These are phyloP conservation scores for Russula foetens DNA, from an alignment of 768 basidiomycete genomes.

Conservation along the genomic window DNA sequence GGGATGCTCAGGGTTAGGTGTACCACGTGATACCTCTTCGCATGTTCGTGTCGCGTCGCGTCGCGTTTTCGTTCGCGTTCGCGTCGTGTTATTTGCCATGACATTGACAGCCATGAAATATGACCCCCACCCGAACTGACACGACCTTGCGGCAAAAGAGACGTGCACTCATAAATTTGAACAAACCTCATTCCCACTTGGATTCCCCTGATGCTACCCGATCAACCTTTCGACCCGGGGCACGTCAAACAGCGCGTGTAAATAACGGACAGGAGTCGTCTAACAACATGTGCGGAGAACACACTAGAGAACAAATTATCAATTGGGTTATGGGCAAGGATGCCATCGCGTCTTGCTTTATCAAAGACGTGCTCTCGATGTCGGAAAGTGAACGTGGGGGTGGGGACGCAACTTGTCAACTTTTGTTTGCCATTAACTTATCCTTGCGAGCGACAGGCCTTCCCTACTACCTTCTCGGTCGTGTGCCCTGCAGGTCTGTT, in stretches of 20 bases:
- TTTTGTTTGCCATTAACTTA: neutral
- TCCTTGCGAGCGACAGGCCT: slow-evolving; percentile 28
- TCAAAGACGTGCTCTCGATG: slow-evolving; percentile 13
- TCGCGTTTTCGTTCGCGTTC: no score
- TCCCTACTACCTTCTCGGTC: slow-evolving; percentile 66
- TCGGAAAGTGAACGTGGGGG: slow-evolving; percentile 10
- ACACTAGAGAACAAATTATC: slow-evolving; percentile 6
- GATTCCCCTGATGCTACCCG: neutral
- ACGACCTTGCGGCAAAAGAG: neutral
- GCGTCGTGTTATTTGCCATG: no score
- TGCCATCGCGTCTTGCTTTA: slow-evolving; percentile 9
- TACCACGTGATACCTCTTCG: no score
- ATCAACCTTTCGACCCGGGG: neutral
- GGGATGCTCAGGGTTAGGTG: no score
- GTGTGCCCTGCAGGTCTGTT: slow-evolving; percentile 61
- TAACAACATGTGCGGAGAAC: neutral
- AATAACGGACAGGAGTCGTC: neutral
- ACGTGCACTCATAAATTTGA: neutral
- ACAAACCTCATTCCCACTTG: neutral
- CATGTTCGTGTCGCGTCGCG: no score
- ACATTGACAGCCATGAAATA: neutral
- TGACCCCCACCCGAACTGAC: slow-evolving; percentile 5
- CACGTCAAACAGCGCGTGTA: neutral
- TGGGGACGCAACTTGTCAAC: neutral
- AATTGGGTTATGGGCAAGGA: slow-evolving; percentile 15